Evolutionary conservation across 2,329 filamentous ascomycete species (phyloP).

Genomic region (Xylariaceae sp.): DNA sequence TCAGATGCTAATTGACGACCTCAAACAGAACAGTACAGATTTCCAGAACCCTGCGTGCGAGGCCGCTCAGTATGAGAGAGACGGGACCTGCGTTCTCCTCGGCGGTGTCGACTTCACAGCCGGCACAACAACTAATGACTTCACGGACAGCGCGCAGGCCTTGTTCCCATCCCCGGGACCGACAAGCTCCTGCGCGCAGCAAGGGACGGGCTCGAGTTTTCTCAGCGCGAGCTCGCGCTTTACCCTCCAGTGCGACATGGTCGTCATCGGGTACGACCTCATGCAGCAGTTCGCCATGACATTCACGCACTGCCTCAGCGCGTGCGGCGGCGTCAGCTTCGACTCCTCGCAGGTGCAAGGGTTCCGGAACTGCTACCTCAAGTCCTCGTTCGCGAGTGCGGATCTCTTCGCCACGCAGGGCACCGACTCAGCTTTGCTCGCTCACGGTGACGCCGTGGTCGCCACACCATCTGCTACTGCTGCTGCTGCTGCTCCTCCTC

Average conservation of each 20-base stretch:
- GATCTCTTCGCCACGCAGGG: conserved; percentile 16
- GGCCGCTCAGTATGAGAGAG: conserved; percentile 11
- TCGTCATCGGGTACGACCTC: conserved; percentile 12
- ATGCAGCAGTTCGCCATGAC: conserved; percentile 19
- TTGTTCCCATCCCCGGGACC: conserved; percentile 12
- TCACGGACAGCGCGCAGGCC: conserved; percentile 14
- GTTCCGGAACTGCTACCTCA: conserved; percentile 26
- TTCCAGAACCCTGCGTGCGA: conserved; percentile 19
- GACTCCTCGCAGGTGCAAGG: conserved; percentile 22
- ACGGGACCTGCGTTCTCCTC: conserved; percentile 13
- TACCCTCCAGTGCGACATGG: conserved; percentile 12
- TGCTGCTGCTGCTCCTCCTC: not conserved
- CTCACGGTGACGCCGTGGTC: conserved; percentile 2
- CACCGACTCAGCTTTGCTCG: conserved; percentile 27
- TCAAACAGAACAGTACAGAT: too few species aligned
- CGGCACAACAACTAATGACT: conserved; percentile 8
- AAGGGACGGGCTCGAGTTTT: conserved; percentile 12
- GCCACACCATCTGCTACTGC: not conserved
- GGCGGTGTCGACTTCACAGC: conserved; percentile 7
- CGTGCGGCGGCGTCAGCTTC: conserved; percentile 28
- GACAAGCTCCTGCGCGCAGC: conserved; percentile 11
- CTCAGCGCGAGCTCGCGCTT: conserved; percentile 9
- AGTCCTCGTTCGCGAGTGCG: conserved; percentile 9
- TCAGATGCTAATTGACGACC: too few species aligned
- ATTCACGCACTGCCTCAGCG: conserved; percentile 14